A percentile compares a stretch with the other conserved stretches of the same genome.
These are phyloP conservation scores for Neurospora africana DNA, from an alignment of 495 filamentous ascomycete genomes.

Conservation along the genomic window DNA sequence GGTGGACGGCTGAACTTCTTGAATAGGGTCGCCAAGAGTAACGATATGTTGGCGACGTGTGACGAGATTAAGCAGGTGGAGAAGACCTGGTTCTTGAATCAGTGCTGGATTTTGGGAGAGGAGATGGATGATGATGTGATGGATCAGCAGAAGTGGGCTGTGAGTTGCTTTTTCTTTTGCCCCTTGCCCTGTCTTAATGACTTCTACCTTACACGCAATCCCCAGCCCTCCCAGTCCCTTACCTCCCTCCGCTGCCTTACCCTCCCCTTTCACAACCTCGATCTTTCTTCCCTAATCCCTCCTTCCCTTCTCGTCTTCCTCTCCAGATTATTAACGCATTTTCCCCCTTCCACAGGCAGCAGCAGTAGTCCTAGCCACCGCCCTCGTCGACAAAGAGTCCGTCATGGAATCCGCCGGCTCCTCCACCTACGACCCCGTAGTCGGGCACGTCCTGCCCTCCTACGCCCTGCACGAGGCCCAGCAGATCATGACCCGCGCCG, in stretches of 20 bases:
- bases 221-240: too few relatives aligned
- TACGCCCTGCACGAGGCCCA: constrained; percentile 77
- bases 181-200: too few relatives aligned
- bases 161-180: constrained; percentile 33
- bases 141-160: constrained; percentile 94
- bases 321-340: background rate
- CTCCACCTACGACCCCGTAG: constrained; percentile 47
- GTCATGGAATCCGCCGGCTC: constrained; percentile 37
- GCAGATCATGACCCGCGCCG: constrained; percentile 83
- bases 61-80: constrained; percentile 68
- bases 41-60: constrained; percentile 68
- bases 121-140: constrained; percentile 99
- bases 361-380: constrained; percentile 86
- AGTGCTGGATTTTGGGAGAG: constrained; percentile 83
- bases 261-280: too few relatives aligned
- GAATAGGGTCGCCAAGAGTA: constrained; percentile 71
- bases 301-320: background rate
- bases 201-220: too few relatives aligned
- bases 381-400: constrained; percentile 72
- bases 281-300: background rate
- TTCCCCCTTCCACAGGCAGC: constrained; percentile 48
- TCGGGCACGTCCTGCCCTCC: constrained; percentile 69
- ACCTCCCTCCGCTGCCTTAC: too few relatives aligned
- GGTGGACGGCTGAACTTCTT: constrained; percentile 82
- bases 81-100: constrained; percentile 89